Evolutionary conservation across 495 filamentous ascomycete species (phyloP).

Genomic region (Penicillium flavigenum): DNA sequence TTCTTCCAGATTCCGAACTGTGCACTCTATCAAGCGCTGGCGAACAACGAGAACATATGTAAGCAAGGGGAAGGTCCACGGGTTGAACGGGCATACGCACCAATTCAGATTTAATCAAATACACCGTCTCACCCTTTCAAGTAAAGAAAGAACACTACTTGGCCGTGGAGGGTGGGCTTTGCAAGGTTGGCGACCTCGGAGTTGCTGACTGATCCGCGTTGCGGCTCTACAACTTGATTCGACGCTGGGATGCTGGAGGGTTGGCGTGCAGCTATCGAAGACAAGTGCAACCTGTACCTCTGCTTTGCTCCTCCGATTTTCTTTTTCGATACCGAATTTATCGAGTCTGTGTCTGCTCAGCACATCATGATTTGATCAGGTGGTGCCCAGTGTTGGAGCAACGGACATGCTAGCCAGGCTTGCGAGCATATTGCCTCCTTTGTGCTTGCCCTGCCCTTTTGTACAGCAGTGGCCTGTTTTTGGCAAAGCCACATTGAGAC

Average conservation of each 20-base stretch:
- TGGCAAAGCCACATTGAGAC: constrained; percentile 13
- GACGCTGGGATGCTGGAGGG: constrained; percentile 7
- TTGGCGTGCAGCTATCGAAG: constrained; percentile 8
- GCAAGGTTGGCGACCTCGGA: constrained; percentile 1
- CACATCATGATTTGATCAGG: constrained; percentile 3
- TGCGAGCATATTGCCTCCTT: background rate
- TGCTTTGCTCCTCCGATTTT: background rate
- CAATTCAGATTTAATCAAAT: constrained; percentile 12
- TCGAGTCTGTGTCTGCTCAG: background rate
- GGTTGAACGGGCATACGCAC: constrained; percentile 20
- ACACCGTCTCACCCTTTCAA: background rate
- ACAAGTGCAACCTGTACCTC: constrained; percentile 8
- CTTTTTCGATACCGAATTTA: background rate
- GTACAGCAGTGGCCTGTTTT: constrained; percentile 6
- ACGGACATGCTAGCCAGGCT: constrained; percentile 1
- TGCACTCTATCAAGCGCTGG: constrained; percentile 4
- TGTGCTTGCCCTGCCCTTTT: constrained; percentile 2
- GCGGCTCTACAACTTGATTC: constrained; percentile 31
- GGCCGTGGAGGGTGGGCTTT: background rate
- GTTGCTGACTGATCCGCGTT: constrained; percentile 7
- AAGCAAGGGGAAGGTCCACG: constrained; percentile 19
- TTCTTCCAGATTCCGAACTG: constrained; percentile 40
- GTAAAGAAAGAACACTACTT: constrained; percentile 8
- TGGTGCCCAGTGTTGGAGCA: background rate
- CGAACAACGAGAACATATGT: constrained; percentile 14